phyloP scores from a whole-genome alignment of 1,284 basidiomycete genomes.

The Apiotrichum veenhuisii region DNA sequence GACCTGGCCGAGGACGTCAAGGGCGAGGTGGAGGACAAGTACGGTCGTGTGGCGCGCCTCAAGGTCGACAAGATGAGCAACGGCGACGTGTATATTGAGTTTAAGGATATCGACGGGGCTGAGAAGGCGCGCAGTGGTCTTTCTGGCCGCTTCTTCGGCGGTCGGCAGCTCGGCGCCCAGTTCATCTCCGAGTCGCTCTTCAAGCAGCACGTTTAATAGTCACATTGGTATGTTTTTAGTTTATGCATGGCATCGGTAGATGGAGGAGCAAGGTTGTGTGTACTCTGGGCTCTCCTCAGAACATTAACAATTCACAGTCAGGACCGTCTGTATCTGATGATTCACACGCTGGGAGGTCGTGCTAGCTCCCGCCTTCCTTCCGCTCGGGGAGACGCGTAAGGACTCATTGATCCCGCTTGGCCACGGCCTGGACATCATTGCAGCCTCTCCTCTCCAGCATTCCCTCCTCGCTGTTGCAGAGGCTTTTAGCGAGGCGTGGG shows the following conservation, averaged over 20 bases:
- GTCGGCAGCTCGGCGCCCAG: constrained; percentile 73
- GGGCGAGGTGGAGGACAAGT: constrained; percentile 86
- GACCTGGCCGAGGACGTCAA: constrained; percentile 96
- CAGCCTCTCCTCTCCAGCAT: too few species aligned
- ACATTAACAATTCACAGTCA: too few species aligned
- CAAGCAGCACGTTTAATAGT: constrained; percentile 64
- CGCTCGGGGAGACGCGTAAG: too few species aligned
- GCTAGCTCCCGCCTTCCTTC: too few species aligned
- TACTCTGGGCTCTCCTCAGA: too few species aligned
- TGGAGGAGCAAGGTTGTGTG: too few species aligned
- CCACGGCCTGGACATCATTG: too few species aligned
- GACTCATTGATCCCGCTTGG: too few species aligned
- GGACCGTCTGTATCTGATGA: too few species aligned
- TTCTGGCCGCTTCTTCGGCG: constrained; percentile 93
- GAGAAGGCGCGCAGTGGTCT: constrained; percentile 81
- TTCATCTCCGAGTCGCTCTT: constrained; percentile 89
- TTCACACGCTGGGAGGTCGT: too few species aligned
- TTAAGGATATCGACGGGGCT: constrained; percentile 71
- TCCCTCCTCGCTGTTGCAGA: too few species aligned
- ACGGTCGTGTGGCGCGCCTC: constrained; percentile 79
- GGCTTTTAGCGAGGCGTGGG: too few species aligned
- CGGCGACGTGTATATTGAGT: constrained; percentile 98
- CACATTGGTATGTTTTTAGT: background rate
- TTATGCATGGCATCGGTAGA: background rate
- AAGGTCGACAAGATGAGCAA: constrained; percentile 84